Percentiles rank a stretch among this genome's conserved stretches.
These are phyloP conservation scores for Boletus edulis DNA, from an alignment of 768 basidiomycete genomes.

Conservation along the genomic window DNA sequence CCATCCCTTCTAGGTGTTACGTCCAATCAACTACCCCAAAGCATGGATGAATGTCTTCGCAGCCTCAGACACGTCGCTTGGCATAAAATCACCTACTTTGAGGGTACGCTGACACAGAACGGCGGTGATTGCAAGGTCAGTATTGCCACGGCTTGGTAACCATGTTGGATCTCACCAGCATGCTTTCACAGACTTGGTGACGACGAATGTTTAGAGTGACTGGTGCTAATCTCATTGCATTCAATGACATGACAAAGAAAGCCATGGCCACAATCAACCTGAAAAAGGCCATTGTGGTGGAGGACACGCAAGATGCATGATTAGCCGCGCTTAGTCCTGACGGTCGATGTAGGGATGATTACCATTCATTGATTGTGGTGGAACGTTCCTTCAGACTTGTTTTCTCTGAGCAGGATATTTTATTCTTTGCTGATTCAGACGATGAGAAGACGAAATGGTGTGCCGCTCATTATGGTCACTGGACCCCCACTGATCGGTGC, in stretches of 20 bases:
- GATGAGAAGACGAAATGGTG: too few relatives aligned
- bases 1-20: constrained; percentile 84
- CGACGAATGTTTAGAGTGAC: constrained; percentile 81
- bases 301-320: constrained; percentile 70
- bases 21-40: constrained; percentile 79
- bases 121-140: constrained; percentile 91
- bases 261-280: constrained; percentile 89
- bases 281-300: constrained; percentile 73
- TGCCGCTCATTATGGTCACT: too few relatives aligned
- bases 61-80: constrained; percentile 88
- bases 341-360: too few relatives aligned
- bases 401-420: too few relatives aligned
- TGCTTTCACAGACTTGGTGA: constrained; percentile 62
- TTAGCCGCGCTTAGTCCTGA: constrained; percentile 38
- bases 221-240: constrained; percentile 83
- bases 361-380: too few relatives aligned
- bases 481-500: too few relatives aligned
- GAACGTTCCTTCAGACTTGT: too few relatives aligned
- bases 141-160: constrained; percentile 3
- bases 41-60: constrained; percentile 87
- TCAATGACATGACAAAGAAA: constrained; percentile 91
- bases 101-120: constrained; percentile 87
- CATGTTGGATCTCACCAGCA: not conserved
- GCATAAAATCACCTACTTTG: constrained; percentile 94
- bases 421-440: too few relatives aligned